Evolutionary conservation across 106 monocot species (phyloP), one percentile per base, ranked within the genome.

Genomic region (Dendrobium nobile): DNA sequence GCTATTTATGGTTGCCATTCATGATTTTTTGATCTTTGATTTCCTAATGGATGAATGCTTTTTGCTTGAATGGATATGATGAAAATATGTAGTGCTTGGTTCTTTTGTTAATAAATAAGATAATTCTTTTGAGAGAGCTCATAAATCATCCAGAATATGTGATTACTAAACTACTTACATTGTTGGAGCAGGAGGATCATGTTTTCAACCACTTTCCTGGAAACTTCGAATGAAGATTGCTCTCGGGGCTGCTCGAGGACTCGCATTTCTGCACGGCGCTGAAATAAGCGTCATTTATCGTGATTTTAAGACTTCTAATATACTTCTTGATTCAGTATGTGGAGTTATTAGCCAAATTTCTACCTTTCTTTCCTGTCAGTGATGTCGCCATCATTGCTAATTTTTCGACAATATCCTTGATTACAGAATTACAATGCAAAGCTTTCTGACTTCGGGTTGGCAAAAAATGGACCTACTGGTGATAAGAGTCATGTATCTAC

Each of bases 171-270:
- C 77, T 54, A 26, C 45, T 17, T 48, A 31, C 24, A 54, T 44
- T 73, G 55, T 9, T 72, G 75, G 64, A 83, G 87, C 76, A 96
- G 96, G 96, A 85, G 88, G 91, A 10, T 96, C 96, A 22, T 82
- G 88, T 73, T 88, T 91, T 79, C 96, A 96, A 79, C 96, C 96
- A 51, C 90, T 96, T 2, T 92, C 96, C n/a, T 96, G 96, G 96
- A 91, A 90, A 59, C 84, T 96, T 9, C 87, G 94, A 31, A 87
- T 97, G 92, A 89, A 87, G 77, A 85, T 97, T 80, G 97, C 94
- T 28, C 90, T 92, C 15, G 92, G 94, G 75, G 92, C 97, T 56
- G 97, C 97, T 18, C 91, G 80, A 84, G 97, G 94, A 77, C 94
- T 97, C 4, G 94, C 97, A 26, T 97, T 89, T 85, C 89, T 97